phyloP scores from a whole-genome alignment of 768 basidiomycete genomes.

The Mycena pura region DNA sequence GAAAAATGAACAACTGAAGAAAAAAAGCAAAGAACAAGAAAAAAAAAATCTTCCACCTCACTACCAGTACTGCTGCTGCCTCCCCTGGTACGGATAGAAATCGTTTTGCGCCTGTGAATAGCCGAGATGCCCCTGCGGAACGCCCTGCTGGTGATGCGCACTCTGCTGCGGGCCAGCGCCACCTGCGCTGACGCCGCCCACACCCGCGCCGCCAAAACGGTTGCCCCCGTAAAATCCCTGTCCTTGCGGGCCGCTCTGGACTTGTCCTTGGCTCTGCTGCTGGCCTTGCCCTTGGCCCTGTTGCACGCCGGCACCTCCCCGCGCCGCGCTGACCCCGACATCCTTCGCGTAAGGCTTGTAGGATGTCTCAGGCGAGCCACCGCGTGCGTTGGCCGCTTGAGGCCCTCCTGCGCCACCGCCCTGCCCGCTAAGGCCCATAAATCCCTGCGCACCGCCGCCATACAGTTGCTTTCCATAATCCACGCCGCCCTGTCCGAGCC shows the following conservation, averaged over 20 bases:
- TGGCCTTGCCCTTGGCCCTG: slow-evolving; percentile 61
- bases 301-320: slow-evolving; percentile 43
- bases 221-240: slow-evolving; percentile 58
- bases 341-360: slow-evolving; percentile 85
- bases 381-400: slow-evolving; percentile 44
- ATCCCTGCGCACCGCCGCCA: slow-evolving; percentile 69
- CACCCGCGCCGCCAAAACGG: slow-evolving; percentile 47
- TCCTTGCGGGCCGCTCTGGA: slow-evolving; percentile 54
- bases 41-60: slow-evolving; percentile 40
- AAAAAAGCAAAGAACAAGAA: slow-evolving; percentile 9
- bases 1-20: slow-evolving; percentile 13
- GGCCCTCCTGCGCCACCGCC: slow-evolving; percentile 46
- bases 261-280: slow-evolving; percentile 57
- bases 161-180: slow-evolving; percentile 51
- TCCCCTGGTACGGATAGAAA: slow-evolving; percentile 76
- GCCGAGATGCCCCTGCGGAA: slow-evolving; percentile 63
- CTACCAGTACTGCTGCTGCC: slow-evolving; percentile 71
- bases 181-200: slow-evolving; percentile 40
- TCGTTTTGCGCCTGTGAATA: slow-evolving; percentile 73
- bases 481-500: slow-evolving; percentile 28
- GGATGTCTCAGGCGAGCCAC: slow-evolving; percentile 70
- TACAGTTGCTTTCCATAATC: slow-evolving; percentile 41
- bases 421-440: slow-evolving; percentile 68
- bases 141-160: slow-evolving; percentile 50
- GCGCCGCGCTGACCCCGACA: slow-evolving; percentile 55